Conservation (phyloP, 768 basidiomycete species). For the Coprinellus micaceus region DNA sequence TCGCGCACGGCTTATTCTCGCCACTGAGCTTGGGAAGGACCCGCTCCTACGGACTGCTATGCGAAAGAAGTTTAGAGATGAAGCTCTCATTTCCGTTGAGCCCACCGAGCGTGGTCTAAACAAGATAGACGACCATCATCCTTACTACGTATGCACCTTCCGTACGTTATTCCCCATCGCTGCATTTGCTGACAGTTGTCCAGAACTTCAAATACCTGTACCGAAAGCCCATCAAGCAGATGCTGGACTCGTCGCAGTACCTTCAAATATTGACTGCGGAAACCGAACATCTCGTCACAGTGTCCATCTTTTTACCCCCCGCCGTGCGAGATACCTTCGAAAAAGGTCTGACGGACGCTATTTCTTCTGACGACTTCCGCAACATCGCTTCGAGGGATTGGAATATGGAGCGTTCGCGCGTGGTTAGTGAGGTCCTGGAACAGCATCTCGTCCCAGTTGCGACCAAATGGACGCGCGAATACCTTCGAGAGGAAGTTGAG, state of each 20-base stretch:
- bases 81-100: constrained; percentile 71
- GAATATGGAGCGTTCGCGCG: constrained; percentile 80
- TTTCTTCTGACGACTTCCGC: constrained; percentile 79
- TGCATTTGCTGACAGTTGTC: no score
- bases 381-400: constrained; percentile 85
- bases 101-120: constrained; percentile 84
- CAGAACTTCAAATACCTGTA: constrained; percentile 95
- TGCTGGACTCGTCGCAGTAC: constrained; percentile 76
- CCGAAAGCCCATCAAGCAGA: constrained; percentile 68
- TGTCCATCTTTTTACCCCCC: constrained; percentile 64
- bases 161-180: not conserved
- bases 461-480: constrained; percentile 86
- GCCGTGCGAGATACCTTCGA: constrained; percentile 66
- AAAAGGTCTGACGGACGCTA: constrained; percentile 72
- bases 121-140: constrained; percentile 74
- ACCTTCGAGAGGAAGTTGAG: constrained; percentile 86
- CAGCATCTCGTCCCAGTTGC: constrained; percentile 82
- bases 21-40: constrained; percentile 90
- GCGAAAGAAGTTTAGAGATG: constrained; percentile 68
- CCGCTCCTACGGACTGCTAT: constrained; percentile 79
- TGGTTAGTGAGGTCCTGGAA: constrained; percentile 76
- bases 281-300: constrained; percentile 78
- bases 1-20: constrained; percentile 77
- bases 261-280: constrained; percentile 90
- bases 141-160: constrained; percentile 56